These are phyloP conservation scores for Asterophora parasitica DNA, from an alignment of 768 basidiomycete genomes.

Conservation along the genomic window DNA sequence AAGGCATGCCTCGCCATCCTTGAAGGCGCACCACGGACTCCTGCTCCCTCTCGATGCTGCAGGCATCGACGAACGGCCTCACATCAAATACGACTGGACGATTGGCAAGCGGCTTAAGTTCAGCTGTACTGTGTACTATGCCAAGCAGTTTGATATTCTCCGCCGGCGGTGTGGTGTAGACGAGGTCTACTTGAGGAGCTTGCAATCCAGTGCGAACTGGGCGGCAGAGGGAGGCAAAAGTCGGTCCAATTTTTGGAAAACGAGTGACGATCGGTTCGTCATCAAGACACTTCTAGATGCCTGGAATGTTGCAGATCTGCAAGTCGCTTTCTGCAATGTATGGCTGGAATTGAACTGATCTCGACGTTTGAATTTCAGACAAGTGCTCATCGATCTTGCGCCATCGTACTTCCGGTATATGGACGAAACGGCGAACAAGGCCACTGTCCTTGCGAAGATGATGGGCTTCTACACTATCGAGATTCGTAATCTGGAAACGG, in stretches of 20 bases:
- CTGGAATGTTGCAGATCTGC: constrained; percentile 86
- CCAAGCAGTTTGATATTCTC: constrained; percentile 71
- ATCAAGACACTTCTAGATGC: constrained; percentile 84
- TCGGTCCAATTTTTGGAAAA: constrained; percentile 79
- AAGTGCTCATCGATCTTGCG: constrained; percentile 71
- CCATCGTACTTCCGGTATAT: constrained; percentile 80
- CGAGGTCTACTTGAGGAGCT: constrained; percentile 52
- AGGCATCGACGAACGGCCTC: constrained; percentile 64
- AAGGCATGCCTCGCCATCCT: constrained; percentile 28
- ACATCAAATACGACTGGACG: constrained; percentile 81
- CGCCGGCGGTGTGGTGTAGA: constrained; percentile 65
- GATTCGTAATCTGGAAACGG: constrained; percentile 67
- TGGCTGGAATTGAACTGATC: constrained; percentile 1
- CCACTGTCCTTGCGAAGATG: constrained; percentile 73
- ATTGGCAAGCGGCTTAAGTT: constrained; percentile 71
- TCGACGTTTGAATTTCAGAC: constrained; percentile 20
- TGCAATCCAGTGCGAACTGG: constrained; percentile 62
- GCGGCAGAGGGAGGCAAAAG: constrained; percentile 78
- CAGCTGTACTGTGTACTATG: constrained; percentile 80
- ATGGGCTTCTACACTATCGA: constrained; percentile 80
- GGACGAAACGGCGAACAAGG: constrained; percentile 58
- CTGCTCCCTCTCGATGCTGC: constrained; percentile 33
- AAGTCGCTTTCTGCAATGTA: constrained; percentile 26
- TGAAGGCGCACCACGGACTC: constrained; percentile 46
- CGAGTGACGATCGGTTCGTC: constrained; percentile 69